Evolutionary conservation across 2,329 filamentous ascomycete species (phyloP).

Genomic region (Leptodontidium sp.): DNA sequence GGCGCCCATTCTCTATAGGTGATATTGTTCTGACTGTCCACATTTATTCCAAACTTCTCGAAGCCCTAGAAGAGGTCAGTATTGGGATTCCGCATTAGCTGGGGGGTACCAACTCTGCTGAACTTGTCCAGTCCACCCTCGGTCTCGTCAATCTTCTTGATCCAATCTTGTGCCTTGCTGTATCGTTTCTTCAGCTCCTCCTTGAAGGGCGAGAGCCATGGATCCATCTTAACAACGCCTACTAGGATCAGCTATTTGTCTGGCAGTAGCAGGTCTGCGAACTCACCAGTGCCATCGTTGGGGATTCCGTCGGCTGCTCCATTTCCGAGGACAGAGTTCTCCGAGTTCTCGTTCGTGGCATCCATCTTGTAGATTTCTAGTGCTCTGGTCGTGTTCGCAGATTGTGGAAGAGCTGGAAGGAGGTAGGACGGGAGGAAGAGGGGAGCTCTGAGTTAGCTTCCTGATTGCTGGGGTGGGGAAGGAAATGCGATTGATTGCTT

Average conservation of each 20-base stretch:
- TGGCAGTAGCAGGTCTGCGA: slow-evolving; percentile 13
- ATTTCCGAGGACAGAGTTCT: slow-evolving; percentile 41
- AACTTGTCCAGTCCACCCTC: slow-evolving; percentile 95
- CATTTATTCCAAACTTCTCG: slow-evolving; percentile 86
- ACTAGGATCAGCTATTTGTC: slow-evolving; percentile 35
- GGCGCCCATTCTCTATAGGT: slow-evolving; percentile 96
- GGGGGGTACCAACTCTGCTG: slow-evolving; percentile 68
- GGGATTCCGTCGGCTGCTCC: slow-evolving; percentile 61
- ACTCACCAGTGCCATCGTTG: slow-evolving; percentile 76
- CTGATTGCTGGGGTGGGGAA: neutral
- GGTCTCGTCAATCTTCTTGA: slow-evolving; percentile 79
- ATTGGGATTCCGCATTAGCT: neutral
- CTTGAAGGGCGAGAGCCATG: slow-evolving; percentile 87
- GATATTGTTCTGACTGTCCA: slow-evolving; percentile 83
- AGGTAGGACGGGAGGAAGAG: neutral
- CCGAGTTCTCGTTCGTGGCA: slow-evolving; percentile 40
- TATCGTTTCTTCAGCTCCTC: slow-evolving; percentile 80
- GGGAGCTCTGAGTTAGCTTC: slow-evolving; percentile 5
- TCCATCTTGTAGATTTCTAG: slow-evolving; percentile 40
- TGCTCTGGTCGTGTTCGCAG: slow-evolving; percentile 15
- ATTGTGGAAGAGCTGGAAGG: slow-evolving; percentile 6
- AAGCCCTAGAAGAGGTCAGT: slow-evolving; percentile 67
- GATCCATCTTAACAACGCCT: slow-evolving; percentile 90
- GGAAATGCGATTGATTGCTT: neutral
- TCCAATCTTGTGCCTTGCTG: slow-evolving; percentile 83